Conservation (phyloP, 139 green algal species). For the Chlorella sp. region DNA sequence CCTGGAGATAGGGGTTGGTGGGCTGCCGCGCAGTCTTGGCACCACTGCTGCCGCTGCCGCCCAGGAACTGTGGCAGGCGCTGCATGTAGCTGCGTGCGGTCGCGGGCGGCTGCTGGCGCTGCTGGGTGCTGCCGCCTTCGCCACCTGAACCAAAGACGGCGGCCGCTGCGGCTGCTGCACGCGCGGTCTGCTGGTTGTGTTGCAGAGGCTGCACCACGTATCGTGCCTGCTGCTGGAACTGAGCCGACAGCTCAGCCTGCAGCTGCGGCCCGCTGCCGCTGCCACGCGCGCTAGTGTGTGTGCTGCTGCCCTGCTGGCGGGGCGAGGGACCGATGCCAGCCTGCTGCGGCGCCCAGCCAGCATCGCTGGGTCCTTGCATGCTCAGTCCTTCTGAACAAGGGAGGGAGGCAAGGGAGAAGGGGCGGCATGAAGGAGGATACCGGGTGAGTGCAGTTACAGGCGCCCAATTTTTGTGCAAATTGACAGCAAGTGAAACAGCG, state of each 20-base stretch:
- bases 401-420: not conserved
- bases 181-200: not conserved
- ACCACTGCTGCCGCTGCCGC: not conserved
- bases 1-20: not conserved
- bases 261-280: too few relatives aligned
- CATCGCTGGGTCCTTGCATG: not conserved
- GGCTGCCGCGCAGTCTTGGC: not conserved
- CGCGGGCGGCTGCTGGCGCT: not conserved
- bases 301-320: not conserved
- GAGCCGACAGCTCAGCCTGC: not conserved
- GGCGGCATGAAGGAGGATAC: not conserved
- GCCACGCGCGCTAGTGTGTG: too few relatives aligned
- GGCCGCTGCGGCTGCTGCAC: not conserved
- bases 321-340: not conserved
- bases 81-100: not conserved
- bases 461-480: too few relatives aligned
- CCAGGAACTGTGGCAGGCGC: slow-evolving; percentile 2
- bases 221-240: slow-evolving; percentile 15
- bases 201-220: not conserved
- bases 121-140: not conserved
- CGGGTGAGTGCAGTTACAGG: not conserved
- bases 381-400: not conserved
- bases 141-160: not conserved
- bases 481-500: too few relatives aligned
- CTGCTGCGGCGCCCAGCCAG: not conserved